Evolutionary conservation across 805 yeast species (phyloP).

Genomic region (Myxozyma vanderwaltii): DNA sequence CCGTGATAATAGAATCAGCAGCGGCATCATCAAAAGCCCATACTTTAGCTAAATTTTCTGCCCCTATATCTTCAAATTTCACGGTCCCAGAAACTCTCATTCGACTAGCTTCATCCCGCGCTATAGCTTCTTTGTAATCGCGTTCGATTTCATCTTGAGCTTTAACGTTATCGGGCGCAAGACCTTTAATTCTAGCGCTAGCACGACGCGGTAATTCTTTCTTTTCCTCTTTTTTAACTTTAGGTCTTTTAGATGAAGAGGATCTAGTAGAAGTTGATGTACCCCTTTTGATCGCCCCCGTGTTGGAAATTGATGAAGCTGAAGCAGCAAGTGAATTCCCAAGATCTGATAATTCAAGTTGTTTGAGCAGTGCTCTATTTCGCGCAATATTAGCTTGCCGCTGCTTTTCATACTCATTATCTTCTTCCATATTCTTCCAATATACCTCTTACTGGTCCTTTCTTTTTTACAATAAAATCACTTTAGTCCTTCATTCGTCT

Average conservation of each 20-base stretch:
- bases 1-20: conserved; percentile 42
- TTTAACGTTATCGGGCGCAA: conserved; percentile 56
- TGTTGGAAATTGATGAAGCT: neutral
- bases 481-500: too few relatives aligned
- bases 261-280: neutral
- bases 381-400: conserved; percentile 79
- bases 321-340: conserved; percentile 28
- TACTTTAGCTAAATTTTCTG: conserved; percentile 11
- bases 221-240: neutral
- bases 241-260: neutral
- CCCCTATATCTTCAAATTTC: conserved; percentile 57
- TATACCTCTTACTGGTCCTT: neutral
- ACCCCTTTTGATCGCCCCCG: conserved; percentile 25
- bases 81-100: conserved; percentile 67
- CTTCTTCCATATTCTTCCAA: conserved; percentile 2
- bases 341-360: conserved; percentile 66
- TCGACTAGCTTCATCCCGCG: conserved; percentile 46
- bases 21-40: conserved; percentile 28
- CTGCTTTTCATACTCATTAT: conserved; percentile 63
- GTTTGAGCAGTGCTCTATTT: conserved; percentile 71
- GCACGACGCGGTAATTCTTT: conserved; percentile 60
- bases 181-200: conserved; percentile 78
- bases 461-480: too few relatives aligned
- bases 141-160: conserved; percentile 39
- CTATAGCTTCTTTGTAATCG: conserved; percentile 39